Base-by-base conservation (phyloP, 192 early-diverging fungal genomes). In the Coemansia aciculifera region DNA sequence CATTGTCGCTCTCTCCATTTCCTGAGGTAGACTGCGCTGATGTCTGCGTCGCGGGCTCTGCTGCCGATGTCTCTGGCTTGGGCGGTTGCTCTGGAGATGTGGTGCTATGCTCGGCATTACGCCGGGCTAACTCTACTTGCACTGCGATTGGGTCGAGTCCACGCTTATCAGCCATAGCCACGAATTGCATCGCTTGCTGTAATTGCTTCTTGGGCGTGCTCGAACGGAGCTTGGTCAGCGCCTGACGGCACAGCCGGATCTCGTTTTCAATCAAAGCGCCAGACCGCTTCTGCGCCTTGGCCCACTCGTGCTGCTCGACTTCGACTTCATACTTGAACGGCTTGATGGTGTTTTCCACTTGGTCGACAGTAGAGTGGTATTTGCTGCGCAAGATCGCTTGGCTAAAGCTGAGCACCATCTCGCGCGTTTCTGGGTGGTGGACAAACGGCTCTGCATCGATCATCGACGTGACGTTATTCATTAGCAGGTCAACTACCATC, bases 311-410 rank as follows among this genome's bases (percentile, higher is more conserved):
- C 27, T 94, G 92, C 21, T 91, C 89, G 38, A 91, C 88, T 72
- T 99, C 97, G 11, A 98, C 92, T 81, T 99, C 97, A 67, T 94
- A 96, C 84, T 99, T 99, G 86, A 93, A 96, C 15, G 96, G 97
- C 79, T 99, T 99, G 79, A 99, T 95, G 2, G 95, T 97, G 84
- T 98, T 99, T 67, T 99, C 97, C 8, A 99, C 97, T 81, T 98
- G 96, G 72, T 98, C 97, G 10, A 95, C 89, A 6, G 96, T 92
- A 4, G 92, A 85, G 39, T 93, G 89, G 84, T 93, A 95, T 60
- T 96, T 95, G 63, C 77, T 85, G 27, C 93, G 88, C 65, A 99
- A 66, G 51, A 98, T 91, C 40, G 94, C 94, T 56, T 89, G 89
- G 38, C 89, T 92, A 69, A 97, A 93, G 49, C 88, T 86, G 64